Percentiles rank a stretch among this genome's conserved stretches.
Evolutionary conservation across 2,329 filamentous ascomycete genomes (phyloP).

Genomic region (Cordyceps farinosa): DNA sequence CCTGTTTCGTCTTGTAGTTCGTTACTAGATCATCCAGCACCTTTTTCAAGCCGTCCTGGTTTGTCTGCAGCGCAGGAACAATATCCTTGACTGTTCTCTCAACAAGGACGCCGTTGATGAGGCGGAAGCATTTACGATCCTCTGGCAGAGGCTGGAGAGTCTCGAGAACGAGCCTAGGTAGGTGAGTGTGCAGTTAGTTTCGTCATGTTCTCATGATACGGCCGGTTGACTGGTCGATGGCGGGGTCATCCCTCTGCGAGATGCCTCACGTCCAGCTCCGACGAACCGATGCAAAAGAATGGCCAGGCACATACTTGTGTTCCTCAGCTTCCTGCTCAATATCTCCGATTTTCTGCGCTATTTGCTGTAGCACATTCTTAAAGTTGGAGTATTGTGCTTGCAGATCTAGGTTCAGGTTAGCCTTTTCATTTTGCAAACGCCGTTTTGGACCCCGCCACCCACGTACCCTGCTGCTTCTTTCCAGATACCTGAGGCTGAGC

Average conservation of each 20-base stretch:
- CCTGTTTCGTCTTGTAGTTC: slow-evolving; percentile 92
- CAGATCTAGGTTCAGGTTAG: slow-evolving; percentile 54
- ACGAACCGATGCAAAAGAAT: slow-evolving; percentile 16
- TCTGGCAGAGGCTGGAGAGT: slow-evolving; percentile 77
- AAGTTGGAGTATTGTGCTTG: slow-evolving; percentile 76
- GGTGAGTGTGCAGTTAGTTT: slow-evolving; percentile 16
- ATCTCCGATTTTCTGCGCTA: slow-evolving; percentile 94
- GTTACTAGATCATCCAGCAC: slow-evolving; percentile 92
- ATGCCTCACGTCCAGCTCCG: neutral
- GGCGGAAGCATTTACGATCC: slow-evolving; percentile 95
- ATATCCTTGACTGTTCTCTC: slow-evolving; percentile 94
- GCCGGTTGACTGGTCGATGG: neutral
- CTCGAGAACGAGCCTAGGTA: slow-evolving; percentile 80
- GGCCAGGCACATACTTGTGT: slow-evolving; percentile 73
- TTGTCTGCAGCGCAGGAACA: slow-evolving; percentile 84
- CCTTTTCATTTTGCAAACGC: neutral
- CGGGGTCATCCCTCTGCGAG: neutral
- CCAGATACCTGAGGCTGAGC: slow-evolving; percentile 40
- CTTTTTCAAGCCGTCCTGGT: slow-evolving; percentile 89
- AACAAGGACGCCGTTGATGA: slow-evolving; percentile 95
- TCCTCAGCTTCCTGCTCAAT: slow-evolving; percentile 97
- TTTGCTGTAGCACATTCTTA: slow-evolving; percentile 77
- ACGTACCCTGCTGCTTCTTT: slow-evolving; percentile 71
- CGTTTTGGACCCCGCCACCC: neutral
- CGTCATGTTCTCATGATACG: no score